These are phyloP conservation scores for Mycena filopes DNA, from an alignment of 768 basidiomycete species.

Conservation along the genomic window DNA sequence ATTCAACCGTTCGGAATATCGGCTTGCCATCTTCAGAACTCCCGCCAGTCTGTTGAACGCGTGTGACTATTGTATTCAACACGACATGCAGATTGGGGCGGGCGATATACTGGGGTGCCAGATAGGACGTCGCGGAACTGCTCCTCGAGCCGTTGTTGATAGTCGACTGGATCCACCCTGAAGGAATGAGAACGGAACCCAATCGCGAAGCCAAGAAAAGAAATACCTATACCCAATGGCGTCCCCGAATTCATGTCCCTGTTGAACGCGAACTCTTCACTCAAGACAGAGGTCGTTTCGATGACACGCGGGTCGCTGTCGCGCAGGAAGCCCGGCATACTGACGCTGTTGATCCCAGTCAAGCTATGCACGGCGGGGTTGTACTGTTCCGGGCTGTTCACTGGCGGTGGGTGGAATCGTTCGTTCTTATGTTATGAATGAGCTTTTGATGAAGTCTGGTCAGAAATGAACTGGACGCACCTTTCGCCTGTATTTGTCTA, in stretches of 20 bases:
- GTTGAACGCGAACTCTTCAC: constrained; percentile 44
- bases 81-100: constrained; percentile 34
- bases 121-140: constrained; percentile 32
- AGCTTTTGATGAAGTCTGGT: not conserved
- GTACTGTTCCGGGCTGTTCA: constrained; percentile 39
- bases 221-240: constrained; percentile 29
- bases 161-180: constrained; percentile 28
- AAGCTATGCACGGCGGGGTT: constrained; percentile 41
- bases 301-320: constrained; percentile 36
- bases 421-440: constrained; percentile 23
- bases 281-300: constrained; percentile 34
- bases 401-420: constrained; percentile 32
- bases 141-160: constrained; percentile 26
- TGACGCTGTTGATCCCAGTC: constrained; percentile 35
- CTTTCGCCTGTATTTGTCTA: constrained; percentile 38
- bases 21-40: not conserved
- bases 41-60: constrained; percentile 22
- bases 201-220: not conserved
- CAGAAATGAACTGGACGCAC: constrained; percentile 23
- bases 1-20: constrained; percentile 32
- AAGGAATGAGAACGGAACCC: not conserved
- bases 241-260: constrained; percentile 47
- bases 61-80: constrained; percentile 34
- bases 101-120: constrained; percentile 20
- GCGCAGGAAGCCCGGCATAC: constrained; percentile 32